Evolutionary conservation across 2,329 filamentous ascomycete species (phyloP).

Genomic region (Nigrospora oryzae): DNA sequence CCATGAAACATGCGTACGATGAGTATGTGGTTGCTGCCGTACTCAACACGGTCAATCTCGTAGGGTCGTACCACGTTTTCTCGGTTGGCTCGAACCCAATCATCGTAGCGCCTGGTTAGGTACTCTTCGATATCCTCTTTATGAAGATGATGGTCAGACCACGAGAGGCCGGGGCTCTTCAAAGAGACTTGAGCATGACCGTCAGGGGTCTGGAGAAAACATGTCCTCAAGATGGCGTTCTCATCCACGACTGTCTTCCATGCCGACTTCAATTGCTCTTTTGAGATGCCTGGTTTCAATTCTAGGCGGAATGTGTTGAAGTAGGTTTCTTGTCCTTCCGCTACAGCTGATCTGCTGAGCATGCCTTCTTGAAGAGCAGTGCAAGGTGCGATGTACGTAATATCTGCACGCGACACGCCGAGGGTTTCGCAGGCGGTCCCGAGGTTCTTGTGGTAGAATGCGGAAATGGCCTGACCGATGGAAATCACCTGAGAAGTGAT

Average conservation of each 20-base stretch:
- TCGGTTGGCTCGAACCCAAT: conserved; percentile 48
- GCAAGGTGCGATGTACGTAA: conserved; percentile 74
- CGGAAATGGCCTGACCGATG: conserved; percentile 52
- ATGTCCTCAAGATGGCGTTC: conserved; percentile 62
- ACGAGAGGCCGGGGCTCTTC: conserved; percentile 30
- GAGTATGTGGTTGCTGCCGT: conserved; percentile 28
- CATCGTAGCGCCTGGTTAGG: conserved; percentile 22
- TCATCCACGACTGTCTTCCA: conserved; percentile 45
- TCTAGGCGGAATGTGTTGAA: conserved; percentile 67
- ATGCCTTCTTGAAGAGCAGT: conserved; percentile 84
- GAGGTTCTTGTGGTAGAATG: conserved; percentile 54
- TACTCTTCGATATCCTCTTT: conserved; percentile 17
- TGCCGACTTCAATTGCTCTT: conserved; percentile 39
- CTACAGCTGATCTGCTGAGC: conserved; percentile 57
- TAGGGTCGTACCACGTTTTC: conserved; percentile 41
- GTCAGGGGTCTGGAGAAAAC: conserved; percentile 64
- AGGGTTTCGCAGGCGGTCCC: conserved; percentile 44
- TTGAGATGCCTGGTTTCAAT: conserved; percentile 36
- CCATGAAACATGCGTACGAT: conserved; percentile 73
- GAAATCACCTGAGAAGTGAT: conserved; percentile 27
- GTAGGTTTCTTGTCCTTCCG: conserved; percentile 52
- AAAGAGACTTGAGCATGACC: conserved; percentile 69
- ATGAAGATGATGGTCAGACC: conserved; percentile 26
- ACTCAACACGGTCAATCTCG: conserved; percentile 33
- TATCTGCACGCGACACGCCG: conserved; percentile 34